Conservation (phyloP, 305 asterid genomes). For the Plantago coronopus region DNA sequence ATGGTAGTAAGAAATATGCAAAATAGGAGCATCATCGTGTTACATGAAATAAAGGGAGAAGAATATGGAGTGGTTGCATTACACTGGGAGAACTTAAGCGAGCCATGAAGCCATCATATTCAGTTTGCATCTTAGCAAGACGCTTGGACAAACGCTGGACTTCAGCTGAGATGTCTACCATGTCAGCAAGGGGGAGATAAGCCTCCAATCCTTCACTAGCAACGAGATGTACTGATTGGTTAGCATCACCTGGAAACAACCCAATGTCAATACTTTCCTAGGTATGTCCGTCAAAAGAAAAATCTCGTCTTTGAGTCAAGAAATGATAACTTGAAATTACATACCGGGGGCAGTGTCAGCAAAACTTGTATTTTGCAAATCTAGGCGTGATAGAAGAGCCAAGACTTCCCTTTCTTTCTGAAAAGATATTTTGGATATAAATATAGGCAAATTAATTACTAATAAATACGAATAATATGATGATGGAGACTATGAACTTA, state of each 20-base stretch:
- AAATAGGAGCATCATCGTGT: no score
- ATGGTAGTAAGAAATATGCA: background rate
- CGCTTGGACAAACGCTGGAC: constrained; percentile 77
- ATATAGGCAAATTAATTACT: no score
- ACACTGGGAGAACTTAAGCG: constrained; percentile 80
- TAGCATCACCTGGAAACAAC: constrained; percentile 63
- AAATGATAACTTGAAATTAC: background rate
- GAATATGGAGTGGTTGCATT: constrained; percentile 21
- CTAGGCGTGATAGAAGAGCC: constrained; percentile 86
- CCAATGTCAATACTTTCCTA: constrained; percentile 15
- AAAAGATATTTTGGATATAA: no score
- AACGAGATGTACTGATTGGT: constrained; percentile 82
- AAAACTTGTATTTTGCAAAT: constrained; percentile 60
- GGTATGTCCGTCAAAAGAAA: background rate
- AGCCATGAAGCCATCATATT: constrained; percentile 70
- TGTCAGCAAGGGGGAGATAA: constrained; percentile 91
- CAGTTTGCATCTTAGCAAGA: constrained; percentile 70
- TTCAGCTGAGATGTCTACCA: constrained; percentile 94
- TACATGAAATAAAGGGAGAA: constrained; percentile 1
- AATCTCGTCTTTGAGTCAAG: background rate
- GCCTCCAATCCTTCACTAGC: constrained; percentile 96
- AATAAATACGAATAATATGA: background rate
- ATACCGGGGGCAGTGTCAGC: constrained; percentile 71
- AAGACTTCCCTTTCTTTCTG: constrained; percentile 80
- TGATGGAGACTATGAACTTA: constrained; percentile 36